Evolutionary conservation across 2,329 filamentous ascomycete species (phyloP), one percentile per base, ranked within the genome.

Genomic region (Penicillium glabrum): DNA sequence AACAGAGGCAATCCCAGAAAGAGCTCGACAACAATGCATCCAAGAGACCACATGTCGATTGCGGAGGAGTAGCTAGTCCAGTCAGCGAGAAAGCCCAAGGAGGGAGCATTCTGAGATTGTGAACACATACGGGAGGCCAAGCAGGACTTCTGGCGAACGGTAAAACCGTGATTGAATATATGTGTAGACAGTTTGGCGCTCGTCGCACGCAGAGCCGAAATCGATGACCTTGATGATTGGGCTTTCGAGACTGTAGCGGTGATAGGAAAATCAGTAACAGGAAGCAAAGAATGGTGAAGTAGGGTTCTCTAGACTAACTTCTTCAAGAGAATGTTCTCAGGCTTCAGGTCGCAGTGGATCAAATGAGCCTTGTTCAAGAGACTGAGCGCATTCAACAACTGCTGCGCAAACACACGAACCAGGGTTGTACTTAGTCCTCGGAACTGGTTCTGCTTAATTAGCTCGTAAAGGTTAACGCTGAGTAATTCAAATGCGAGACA

Each of bases 191-290:
- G 95, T 99, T 74, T 99, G 95, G 50, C 95, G 88, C 77, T 99
- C 95, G 74, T 99, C 95, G 75, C 95, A 99, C 14, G 95, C 95
- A 37, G 95, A 99, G 44, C 95, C 95, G 72, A 99, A 99, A 82
- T 99, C 95, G 73, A 99, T 99, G 69, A 99, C 97, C 76, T 99
- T 99, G 83, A 99, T 99, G 65, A 99, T 98, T 3, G 95, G 95
- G 69, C 93, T 98, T 75, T 99, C 95, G 43, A 99, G 86, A 72
- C 86, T 88, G 59, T 44, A 50, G 46, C n/a, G 21, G 44, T 41
- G 23, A 24, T 31, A 33, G 29, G 41, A 31, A 43, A 29, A 64
- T 60, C 61, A 64, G 57, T 50, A 33, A 43, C 8, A 43, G 13
- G 16, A 35, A 13, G 11, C 19, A 13, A 19, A 35, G 16, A 33